phyloP scores from a whole-genome alignment of 352 stramenopile species.

The Poterioochromonas sp. region DNA sequence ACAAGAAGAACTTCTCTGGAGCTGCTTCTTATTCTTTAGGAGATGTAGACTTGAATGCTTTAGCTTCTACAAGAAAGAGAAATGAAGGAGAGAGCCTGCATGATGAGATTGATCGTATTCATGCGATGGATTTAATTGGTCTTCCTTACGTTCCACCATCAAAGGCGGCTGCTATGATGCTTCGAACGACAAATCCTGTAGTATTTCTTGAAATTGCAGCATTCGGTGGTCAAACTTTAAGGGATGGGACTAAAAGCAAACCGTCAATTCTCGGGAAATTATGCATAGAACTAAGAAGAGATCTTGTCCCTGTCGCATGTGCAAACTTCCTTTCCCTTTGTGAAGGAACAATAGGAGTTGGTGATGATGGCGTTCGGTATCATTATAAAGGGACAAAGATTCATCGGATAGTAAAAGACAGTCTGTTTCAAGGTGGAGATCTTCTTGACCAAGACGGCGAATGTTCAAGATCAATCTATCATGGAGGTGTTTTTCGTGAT shows the following conservation, averaged over 20 bases:
- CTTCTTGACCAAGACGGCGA: neutral
- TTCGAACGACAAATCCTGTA: slow-evolving; percentile 20
- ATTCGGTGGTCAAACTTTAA: neutral
- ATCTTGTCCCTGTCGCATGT: slow-evolving; percentile 4
- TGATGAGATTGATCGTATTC: neutral
- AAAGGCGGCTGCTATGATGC: neutral
- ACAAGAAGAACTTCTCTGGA: no score
- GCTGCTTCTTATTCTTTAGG: no score
- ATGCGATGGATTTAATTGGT: neutral
- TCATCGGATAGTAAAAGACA: slow-evolving; percentile 12
- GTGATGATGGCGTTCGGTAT: slow-evolving; percentile 13
- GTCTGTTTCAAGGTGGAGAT: slow-evolving; percentile 5
- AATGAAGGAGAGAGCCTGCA: no score
- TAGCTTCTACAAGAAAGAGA: no score
- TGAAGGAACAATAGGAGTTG: neutral
- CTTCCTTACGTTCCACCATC: neutral
- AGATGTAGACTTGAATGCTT: no score
- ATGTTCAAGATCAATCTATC: slow-evolving; percentile 21
- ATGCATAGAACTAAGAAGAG: slow-evolving; percentile 20
- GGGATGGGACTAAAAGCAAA: neutral
- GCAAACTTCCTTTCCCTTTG: slow-evolving; percentile 2
- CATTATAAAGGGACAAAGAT: slow-evolving; percentile 22
- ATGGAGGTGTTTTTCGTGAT: slow-evolving; percentile 29
- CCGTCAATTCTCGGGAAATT: neutral
- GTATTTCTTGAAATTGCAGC: slow-evolving; percentile 22